Base-by-base conservation (phyloP, 2,329 filamentous ascomycete species). In the Stagonosporopsis vannaccii region DNA sequence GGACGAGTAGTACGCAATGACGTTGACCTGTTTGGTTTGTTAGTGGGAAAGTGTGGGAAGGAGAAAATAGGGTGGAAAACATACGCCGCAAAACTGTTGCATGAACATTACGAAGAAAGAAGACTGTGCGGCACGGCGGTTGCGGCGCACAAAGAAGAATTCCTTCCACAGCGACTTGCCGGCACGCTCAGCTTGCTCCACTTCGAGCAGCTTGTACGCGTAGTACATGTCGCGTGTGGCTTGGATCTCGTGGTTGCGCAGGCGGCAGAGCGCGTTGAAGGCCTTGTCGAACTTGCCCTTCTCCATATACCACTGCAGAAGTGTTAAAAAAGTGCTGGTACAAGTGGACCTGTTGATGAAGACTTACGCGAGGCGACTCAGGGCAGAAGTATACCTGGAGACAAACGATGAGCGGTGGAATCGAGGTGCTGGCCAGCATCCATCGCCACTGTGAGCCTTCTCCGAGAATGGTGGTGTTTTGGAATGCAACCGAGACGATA, bases 201-300 rank as follows among this genome's bases (percentile, higher is more conserved):
- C 74, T 62, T 70, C 72, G 58, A 68, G 74, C 48, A 75, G 61
- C 40, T 72, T 69, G 39, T 71, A 69, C 2, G 71, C 73, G 64
- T 85, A 85, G 75, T 84, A 86, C 61, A 82, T 78, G 58, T 86
- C 84, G 33, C 84, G 74, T 0, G 82, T 82, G 2, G 83, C 84
- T 57, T 85, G 82, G 17, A 86, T 75, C 13, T 82, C 77, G 20
- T 79, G 79, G 22, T 77, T 77, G 4, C 84, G 80, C 72, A 89
- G 42, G 81, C 85, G 6, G 81, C 82, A 68, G 83, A 74, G 66
- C 6, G 71, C 65, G 1, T 59, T 4, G 50, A 73, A 74, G 6
- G 71, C 71, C 22, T 68, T 68, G 47, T 69, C 69, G 55, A 68
- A 74, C 45, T 68, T 73, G n/a, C 66, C 65, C 40, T 74, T 72